Conservation (phyloP, 768 basidiomycete genomes). For the Porpolomopsis calyptriformis region DNA sequence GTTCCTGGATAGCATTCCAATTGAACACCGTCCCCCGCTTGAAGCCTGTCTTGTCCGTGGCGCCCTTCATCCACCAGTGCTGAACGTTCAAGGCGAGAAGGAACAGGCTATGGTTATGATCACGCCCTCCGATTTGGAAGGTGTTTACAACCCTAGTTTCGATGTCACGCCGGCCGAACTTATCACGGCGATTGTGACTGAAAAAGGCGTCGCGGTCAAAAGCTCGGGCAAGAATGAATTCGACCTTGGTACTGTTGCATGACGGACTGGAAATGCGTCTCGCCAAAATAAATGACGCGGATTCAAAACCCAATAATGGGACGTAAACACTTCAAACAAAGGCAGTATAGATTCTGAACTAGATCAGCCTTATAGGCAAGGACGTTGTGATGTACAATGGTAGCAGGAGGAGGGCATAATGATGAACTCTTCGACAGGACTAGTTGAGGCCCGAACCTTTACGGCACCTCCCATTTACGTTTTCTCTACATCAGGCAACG, state of each 20-base stretch:
- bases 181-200: slow-evolving; percentile 92
- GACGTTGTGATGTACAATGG: no score
- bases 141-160: slow-evolving; percentile 88
- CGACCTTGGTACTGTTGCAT: slow-evolving; percentile 55
- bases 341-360: no score
- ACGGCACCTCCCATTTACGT: background rate
- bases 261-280: no score
- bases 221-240: slow-evolving; percentile 31
- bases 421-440: no score
- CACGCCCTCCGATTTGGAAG: slow-evolving; percentile 55
- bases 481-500: background rate
- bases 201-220: slow-evolving; percentile 84
- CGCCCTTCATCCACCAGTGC: slow-evolving; percentile 43
- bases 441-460: no score
- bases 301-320: no score
- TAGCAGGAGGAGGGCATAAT: no score
- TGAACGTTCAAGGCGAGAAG: slow-evolving; percentile 29
- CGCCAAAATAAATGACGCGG: no score
- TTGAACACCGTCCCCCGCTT: slow-evolving; percentile 80
- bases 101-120: slow-evolving; percentile 75
- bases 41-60: slow-evolving; percentile 89
- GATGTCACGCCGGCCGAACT: slow-evolving; percentile 92
- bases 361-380: no score
- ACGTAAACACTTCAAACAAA: no score
- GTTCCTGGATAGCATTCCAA: slow-evolving; percentile 56